These are phyloP conservation scores for Fusarium sp. DNA, from an alignment of 2,329 filamentous ascomycete genomes.

Conservation along the genomic window DNA sequence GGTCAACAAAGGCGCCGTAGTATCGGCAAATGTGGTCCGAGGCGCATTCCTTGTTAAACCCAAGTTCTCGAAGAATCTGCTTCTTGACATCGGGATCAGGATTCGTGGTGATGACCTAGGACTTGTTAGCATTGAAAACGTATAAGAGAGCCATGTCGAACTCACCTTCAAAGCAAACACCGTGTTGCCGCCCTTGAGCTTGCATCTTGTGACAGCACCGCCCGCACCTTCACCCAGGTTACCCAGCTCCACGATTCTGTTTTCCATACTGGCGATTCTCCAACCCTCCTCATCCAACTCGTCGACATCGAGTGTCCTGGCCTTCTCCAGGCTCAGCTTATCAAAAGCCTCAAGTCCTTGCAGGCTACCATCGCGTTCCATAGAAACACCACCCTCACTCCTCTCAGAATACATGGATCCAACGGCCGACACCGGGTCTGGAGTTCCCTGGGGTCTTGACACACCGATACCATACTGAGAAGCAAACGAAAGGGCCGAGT, in stretches of 20 bases:
- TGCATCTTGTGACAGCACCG: constrained; percentile 91
- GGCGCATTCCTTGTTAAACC: constrained; percentile 97
- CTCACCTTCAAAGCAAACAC: constrained; percentile 93
- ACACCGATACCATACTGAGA: constrained; percentile 73
- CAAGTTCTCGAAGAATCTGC: constrained; percentile 94
- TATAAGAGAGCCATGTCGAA: constrained; percentile 7
- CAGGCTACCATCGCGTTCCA: constrained; percentile 84
- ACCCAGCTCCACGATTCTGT: constrained; percentile 85
- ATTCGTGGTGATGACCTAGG: constrained; percentile 94
- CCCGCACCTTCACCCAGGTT: constrained; percentile 94
- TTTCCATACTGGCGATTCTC: constrained; percentile 89
- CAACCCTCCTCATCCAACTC: constrained; percentile 95
- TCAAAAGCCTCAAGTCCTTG: constrained; percentile 81
- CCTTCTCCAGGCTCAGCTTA: constrained; percentile 80
- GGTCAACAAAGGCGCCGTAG: constrained; percentile 96
- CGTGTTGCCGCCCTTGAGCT: constrained; percentile 88
- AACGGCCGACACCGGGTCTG: constrained; percentile 88
- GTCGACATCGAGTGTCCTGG: constrained; percentile 85
- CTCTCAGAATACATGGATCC: constrained; percentile 83
- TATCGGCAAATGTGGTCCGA: constrained; percentile 97
- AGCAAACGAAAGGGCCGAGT: constrained; percentile 82
- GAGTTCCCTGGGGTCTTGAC: constrained; percentile 70
- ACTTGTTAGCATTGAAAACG: constrained; percentile 19
- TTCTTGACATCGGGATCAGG: constrained; percentile 98
- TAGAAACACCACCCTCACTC: constrained; percentile 74